These are phyloP conservation scores for Cytospora chrysosperma DNA, from an alignment of 2,329 filamentous ascomycete species.

Conservation along the genomic window DNA sequence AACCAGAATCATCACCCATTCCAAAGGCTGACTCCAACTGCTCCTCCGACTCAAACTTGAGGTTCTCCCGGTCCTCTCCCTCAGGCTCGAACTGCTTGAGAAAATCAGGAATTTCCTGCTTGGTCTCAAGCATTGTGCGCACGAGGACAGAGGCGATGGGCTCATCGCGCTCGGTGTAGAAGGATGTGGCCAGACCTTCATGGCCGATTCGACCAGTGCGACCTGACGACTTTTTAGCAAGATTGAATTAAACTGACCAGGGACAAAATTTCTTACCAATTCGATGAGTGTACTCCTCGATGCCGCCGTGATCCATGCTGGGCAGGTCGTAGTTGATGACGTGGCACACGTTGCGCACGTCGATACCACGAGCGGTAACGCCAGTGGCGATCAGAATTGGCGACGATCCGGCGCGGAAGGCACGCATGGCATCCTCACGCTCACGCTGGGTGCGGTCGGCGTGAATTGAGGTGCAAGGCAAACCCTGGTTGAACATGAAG, in stretches of 20 bases:
- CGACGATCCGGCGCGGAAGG: slow-evolving; percentile 71
- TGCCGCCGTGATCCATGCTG: slow-evolving; percentile 71
- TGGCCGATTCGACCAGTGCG: slow-evolving; percentile 94
- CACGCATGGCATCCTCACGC: slow-evolving; percentile 86
- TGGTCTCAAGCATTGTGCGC: slow-evolving; percentile 77
- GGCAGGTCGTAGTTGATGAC: slow-evolving; percentile 95
- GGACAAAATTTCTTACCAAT: slow-evolving; percentile 72
- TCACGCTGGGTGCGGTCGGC: slow-evolving; percentile 83
- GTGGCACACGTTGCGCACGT: slow-evolving; percentile 82
- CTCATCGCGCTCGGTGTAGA: slow-evolving; percentile 78
- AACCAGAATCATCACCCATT: slow-evolving; percentile 26
- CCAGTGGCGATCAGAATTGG: slow-evolving; percentile 87
- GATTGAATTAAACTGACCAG: too few relatives aligned
- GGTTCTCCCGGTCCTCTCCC: slow-evolving; percentile 44
- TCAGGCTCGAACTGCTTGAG: slow-evolving; percentile 64
- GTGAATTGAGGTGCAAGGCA: slow-evolving; percentile 89
- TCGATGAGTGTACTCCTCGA: slow-evolving; percentile 89
- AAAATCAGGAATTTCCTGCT: slow-evolving; percentile 80
- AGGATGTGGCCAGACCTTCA: slow-evolving; percentile 79
- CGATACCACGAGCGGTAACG: slow-evolving; percentile 82
- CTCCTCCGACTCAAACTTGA: slow-evolving; percentile 55
- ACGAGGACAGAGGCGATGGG: slow-evolving; percentile 72
- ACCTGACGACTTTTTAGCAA: slow-evolving; percentile 69
- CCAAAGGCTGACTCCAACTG: slow-evolving; percentile 22
- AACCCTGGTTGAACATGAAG: slow-evolving; percentile 73